Evolutionary conservation across 441 rosid species (phyloP).

Genomic region (Adansonia gregorii): DNA sequence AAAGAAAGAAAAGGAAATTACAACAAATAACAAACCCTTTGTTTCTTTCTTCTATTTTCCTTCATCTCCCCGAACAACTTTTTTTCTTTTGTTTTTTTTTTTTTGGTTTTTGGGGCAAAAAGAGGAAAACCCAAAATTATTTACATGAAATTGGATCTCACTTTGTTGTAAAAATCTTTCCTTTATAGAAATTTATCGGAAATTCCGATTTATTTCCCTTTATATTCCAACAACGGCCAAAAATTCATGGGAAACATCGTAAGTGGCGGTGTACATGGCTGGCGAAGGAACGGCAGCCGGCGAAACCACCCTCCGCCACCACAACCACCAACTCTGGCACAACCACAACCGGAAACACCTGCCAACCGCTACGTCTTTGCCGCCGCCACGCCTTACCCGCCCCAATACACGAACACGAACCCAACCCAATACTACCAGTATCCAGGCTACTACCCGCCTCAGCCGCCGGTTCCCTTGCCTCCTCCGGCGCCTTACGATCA

Average conservation of each 20-base stretch:
- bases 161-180: background rate
- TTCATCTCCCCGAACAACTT: background rate
- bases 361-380: constrained; percentile 78
- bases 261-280: constrained; percentile 51
- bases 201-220: background rate
- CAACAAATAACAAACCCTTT: background rate
- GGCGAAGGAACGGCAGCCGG: constrained; percentile 53
- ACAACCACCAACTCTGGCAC: constrained; percentile 49
- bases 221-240: background rate
- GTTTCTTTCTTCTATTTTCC: background rate
- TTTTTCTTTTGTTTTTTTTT: background rate
- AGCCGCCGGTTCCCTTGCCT: constrained; percentile 55
- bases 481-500: constrained; percentile 74
- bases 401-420: constrained; percentile 56
- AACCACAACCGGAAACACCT: constrained; percentile 66
- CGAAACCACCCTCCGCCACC: constrained; percentile 48
- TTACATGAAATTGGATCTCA: background rate
- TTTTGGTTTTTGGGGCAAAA: background rate
- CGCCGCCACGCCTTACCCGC: constrained; percentile 81
- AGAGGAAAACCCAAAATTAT: background rate
- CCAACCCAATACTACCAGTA: constrained; percentile 63
- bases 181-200: background rate
- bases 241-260: constrained; percentile 68
- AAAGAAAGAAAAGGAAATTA: background rate
- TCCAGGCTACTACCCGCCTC: constrained; percentile 67